Base-by-base conservation (phyloP, 179 eudicot genomes). In the Corrigiola litoralis region DNA sequence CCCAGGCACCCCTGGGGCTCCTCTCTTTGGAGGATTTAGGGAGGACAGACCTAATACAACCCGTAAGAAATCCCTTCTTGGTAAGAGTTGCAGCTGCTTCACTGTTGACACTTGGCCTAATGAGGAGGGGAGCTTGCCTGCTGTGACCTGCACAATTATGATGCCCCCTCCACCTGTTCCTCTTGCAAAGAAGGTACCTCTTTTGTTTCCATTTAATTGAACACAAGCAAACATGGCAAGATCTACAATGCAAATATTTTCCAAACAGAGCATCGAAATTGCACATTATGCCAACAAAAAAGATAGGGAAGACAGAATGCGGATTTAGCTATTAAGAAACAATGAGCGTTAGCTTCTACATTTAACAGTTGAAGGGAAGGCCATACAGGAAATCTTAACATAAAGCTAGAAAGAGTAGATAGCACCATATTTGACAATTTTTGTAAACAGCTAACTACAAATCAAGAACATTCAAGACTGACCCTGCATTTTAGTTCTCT, bases 1-100 rank as follows among this genome's bases (percentile, higher is more conserved):
- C 24, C 95, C 96, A 9, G 84, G 90, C 9, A 90, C 90, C 13
- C 90, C 89, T 0, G 91, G 96, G 58, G 87, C 77, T 68, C 92
- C 95, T 41, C 82, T 87, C 47, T 87, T 87, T 59, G 84, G 88
- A 42, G 91, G 86, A n/a, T 79, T 84, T 59, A 71, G 51, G 58
- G 36, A 66, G 64, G 68, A 75, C 51, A 42, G 50, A 63, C 60
- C 63, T 4, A 54, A 37, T 10, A 10, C 48, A 20, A 58, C 58
- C 17, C 68, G 65, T 11, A 76, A 62, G 60, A 71, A 72, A 65
- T 89, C 95, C 47, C 69, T 81, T 34, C 82, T 87, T 1, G 71
- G 79, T 42, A 83, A 75, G 50, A 49, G 58, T 64, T 80, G 82
- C 79, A 87, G 77, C 25, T 90, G 96, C 79, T 87, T 83, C 54